These are phyloP conservation scores for Exophiala aquamarina DNA, from an alignment of 2,329 filamentous ascomycete species.

Conservation along the genomic window DNA sequence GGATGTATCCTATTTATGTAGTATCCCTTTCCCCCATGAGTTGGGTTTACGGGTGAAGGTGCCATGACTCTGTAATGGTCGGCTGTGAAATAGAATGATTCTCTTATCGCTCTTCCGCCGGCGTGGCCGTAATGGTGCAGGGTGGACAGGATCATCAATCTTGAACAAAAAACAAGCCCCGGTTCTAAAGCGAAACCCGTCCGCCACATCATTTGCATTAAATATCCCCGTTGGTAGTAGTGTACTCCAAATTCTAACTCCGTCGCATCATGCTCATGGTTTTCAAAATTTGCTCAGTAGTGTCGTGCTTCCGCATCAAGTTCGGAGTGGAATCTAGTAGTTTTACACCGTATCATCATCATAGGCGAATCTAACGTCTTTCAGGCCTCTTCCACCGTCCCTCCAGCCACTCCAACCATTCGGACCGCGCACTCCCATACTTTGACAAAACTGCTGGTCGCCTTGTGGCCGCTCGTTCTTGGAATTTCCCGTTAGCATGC, in stretches of 20 bases:
- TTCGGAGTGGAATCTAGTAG: conserved; percentile 4
- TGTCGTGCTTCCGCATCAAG: neutral
- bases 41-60: too few relatives aligned
- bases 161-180: too few relatives aligned
- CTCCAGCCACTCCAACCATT: conserved; percentile 26
- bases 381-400: conserved; percentile 60
- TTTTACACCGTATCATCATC: conserved; percentile 77
- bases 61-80: too few relatives aligned
- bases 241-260: neutral
- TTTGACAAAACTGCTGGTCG: conserved; percentile 79
- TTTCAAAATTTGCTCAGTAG: neutral
- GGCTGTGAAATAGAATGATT: too few relatives aligned
- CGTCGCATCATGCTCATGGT: neutral
- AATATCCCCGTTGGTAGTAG: too few relatives aligned
- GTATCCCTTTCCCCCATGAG: too few relatives aligned
- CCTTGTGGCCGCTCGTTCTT: conserved; percentile 88
- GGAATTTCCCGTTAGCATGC: conserved; percentile 94
- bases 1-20: too few relatives aligned
- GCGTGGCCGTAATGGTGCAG: too few relatives aligned
- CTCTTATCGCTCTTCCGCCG: too few relatives aligned
- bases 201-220: too few relatives aligned
- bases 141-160: too few relatives aligned
- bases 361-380: conserved; percentile 91
- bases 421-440: conserved; percentile 27
- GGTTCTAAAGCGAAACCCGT: too few relatives aligned